Evolutionary conservation across 1,139 yeast species (phyloP), one percentile per base, ranked within the genome.

Genomic region (Zygoascus sp.): DNA sequence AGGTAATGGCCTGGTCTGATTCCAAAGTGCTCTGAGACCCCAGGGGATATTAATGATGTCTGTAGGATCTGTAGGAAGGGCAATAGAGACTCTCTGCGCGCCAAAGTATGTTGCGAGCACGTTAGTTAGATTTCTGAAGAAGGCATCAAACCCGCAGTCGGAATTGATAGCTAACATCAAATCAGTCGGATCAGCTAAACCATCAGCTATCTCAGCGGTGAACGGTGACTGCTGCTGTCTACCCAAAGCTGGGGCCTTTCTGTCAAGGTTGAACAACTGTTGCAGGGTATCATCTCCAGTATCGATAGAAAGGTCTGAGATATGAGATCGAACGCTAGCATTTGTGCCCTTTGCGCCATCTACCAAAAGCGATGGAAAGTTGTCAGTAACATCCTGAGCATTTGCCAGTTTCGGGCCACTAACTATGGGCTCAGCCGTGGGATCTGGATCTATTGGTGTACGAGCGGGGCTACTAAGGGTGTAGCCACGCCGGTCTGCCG

Each of bases 21-120:
- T 58, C 66, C 66, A 64, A 7, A 58, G 47, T 1, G 66, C 68
- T 48, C 62, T 61, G 19, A 65, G 52, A 6, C 66, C 69, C 69
- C 69, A 65, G 0, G 69, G 69, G 5, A 61, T 59, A 46, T 60
- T 64, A 19, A 55, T 50, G 8, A 64, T 58, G 42, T 65, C 69
- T 5, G 69, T 61, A 13, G 65, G 55, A 47, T 65, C 69, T 19
- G 58, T 56, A 6, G 69, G 69, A 4, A 63, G 53, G 16, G 61
- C 46, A 3, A 65, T 45, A 10, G 65, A 55, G 9, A 58, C 57
- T 10, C 67, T 50, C 42, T 61, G 54, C 5, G 68, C 67, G 21
- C 58, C 57, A 41, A 61, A 65, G 25, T 55, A 52, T 11, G 52
- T 50, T 32, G 58, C 59, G 21, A 64, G 56, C 10, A 64, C 55